Percentiles rank a stretch among this genome's conserved stretches.
These are phyloP conservation scores for Lepidopterella palustris DNA, from an alignment of 495 filamentous ascomycete species.

Conservation along the genomic window DNA sequence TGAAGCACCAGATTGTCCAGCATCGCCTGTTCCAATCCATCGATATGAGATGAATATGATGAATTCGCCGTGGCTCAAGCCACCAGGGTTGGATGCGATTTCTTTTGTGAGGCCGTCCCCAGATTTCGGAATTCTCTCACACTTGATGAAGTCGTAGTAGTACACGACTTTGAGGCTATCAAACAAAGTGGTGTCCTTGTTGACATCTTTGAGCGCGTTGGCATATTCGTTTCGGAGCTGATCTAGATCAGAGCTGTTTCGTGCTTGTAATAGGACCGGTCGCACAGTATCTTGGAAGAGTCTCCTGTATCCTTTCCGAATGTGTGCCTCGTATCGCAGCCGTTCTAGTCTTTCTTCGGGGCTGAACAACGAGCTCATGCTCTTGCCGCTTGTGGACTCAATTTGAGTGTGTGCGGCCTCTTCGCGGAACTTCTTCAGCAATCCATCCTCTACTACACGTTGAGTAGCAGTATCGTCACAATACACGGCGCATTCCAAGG, in stretches of 20 bases:
- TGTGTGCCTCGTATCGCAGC: constrained; percentile 13
- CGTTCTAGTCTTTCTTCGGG: neutral
- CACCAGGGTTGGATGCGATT: neutral
- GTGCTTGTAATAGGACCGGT: constrained; percentile 4
- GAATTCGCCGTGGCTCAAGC: neutral
- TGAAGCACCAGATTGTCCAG: neutral
- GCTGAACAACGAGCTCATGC: neutral
- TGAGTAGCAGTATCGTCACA: constrained; percentile 15
- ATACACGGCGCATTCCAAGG: constrained; percentile 30
- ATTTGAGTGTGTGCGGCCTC: neutral
- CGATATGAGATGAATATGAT: constrained; percentile 16
- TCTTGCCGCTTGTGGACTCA: neutral
- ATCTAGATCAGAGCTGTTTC: neutral
- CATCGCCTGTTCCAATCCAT: constrained; percentile 5
- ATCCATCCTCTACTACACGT: constrained; percentile 23
- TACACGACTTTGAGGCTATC: constrained; percentile 5
- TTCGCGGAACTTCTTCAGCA: constrained; percentile 9
- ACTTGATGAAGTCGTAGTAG: constrained; percentile 2
- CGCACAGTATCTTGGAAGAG: constrained; percentile 27
- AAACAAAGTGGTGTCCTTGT: neutral
- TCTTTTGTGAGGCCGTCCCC: neutral
- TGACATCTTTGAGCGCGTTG: constrained; percentile 1
- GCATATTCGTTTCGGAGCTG: constrained; percentile 6
- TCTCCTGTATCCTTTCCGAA: constrained; percentile 33
- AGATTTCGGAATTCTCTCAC: neutral